Percentiles rank a stretch among this genome's conserved stretches.
Conservation (phyloP, 495 filamentous ascomycete genomes). For the Hypoxylon lenormandii region DNA sequence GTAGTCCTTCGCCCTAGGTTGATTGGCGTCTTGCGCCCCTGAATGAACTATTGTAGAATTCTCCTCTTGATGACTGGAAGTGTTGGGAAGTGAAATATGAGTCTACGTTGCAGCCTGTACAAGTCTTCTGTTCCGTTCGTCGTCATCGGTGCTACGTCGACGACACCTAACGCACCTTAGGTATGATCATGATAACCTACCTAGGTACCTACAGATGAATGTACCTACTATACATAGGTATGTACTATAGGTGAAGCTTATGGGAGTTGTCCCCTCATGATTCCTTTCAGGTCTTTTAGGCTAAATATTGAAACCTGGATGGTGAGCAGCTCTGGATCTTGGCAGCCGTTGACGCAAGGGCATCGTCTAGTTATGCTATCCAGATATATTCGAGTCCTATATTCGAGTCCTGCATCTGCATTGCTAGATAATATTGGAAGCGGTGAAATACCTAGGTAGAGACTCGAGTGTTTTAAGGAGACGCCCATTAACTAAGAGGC, state of each 20-base stretch:
- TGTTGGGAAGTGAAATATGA: neutral
- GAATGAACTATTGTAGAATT: conserved; percentile 2
- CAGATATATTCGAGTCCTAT: conserved; percentile 15
- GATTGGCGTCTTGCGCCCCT: conserved; percentile 2
- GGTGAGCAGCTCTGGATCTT: conserved; percentile 16
- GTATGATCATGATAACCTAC: conserved; percentile 34
- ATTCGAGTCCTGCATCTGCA: conserved; percentile 15
- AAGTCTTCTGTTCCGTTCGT: conserved; percentile 9
- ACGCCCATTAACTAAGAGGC: conserved; percentile 29
- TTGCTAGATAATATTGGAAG: neutral
- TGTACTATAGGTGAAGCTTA: conserved; percentile 19
- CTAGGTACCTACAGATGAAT: conserved; percentile 12
- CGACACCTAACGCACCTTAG: conserved; percentile 31
- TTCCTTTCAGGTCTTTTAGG: conserved; percentile 32
- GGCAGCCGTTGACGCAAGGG: conserved; percentile 26
- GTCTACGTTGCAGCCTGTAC: conserved; percentile 7
- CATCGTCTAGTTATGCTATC: neutral
- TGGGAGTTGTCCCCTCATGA: conserved; percentile 7
- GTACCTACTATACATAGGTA: conserved; percentile 14
- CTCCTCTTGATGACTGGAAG: neutral
- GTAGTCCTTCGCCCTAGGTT: neutral
- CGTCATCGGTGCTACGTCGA: conserved; percentile 42
- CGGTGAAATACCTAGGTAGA: neutral
- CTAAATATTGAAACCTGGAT: conserved; percentile 36
- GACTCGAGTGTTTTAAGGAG: neutral